Base-by-base conservation (phyloP, 441 rosid genomes). In the Theobroma grandiflorum region DNA sequence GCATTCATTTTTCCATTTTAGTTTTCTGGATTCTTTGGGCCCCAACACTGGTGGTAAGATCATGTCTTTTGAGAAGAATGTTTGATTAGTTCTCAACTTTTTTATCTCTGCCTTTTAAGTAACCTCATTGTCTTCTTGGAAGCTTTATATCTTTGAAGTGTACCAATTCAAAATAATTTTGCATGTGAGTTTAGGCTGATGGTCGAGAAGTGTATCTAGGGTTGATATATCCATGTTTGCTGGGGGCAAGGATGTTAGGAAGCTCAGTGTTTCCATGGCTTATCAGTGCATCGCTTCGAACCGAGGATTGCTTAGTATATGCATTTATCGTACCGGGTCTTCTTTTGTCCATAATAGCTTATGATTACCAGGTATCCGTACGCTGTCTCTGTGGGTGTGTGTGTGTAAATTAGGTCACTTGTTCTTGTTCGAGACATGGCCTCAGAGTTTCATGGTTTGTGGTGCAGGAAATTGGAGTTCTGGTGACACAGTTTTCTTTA, bases 21-120 rank as follows among this genome's bases (percentile, higher is more conserved):
- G 80, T 90, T 77, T 93, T 95, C 87, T 95, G 99, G 99, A 93
- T 97, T 84, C 89, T 97, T 35, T 97, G 99, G 99, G 95, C 99
- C 47, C 96, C 99, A 68, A 90, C 91, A 16, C 82, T 94, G 81
- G 99, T 94, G 97, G 99, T 97, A 92, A 47, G 93, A 47, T 88
- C 78, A 73, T 62, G n/a, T 76, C 33, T 65, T 18, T 75, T 68
- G 50, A 64, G 38, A 65, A 68, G n/a, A 57, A 58, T 8, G 20
- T 37, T 18, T 26, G 40, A 74, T 26, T 61, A 75, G 72, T 55
- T 78, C 40, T 64, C 77, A 81, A 18, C 50, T 62, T 64, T 77
- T 71, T 47, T 12, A 33, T 59, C 49, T 82, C 55, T 76, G 42
- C 65, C 58, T 22, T 40, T 73, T 63, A 72, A 40, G 67, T 72